Base-by-base conservation (phyloP, 1,284 basidiomycete genomes). In the Chiua sp. region DNA sequence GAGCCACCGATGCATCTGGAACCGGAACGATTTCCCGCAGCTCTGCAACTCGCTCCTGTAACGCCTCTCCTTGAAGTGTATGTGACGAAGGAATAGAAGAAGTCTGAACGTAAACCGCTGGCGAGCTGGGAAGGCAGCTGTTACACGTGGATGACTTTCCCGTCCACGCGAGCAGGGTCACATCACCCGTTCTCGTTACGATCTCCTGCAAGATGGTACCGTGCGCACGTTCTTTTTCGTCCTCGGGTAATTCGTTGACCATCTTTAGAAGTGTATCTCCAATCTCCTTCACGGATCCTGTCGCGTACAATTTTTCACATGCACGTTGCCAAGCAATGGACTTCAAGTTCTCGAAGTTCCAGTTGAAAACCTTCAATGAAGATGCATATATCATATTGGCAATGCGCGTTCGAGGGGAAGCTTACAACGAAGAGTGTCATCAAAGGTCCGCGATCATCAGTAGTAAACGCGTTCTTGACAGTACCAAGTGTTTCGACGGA, bases 101-200 rank as follows among this genome's bases (percentile, higher is more conserved):
- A 51, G 1, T 53, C n/a, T 22, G 42, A 13, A 4, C 3, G 6
- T 44, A 44, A 44, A 44, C 42, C 3, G 10, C 42, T 22, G 42
- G 42, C 42, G 42, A 44, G 20, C 44, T 26, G 2, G 63, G 63
- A 1, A 64, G n/a, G 15, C 15, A 59, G 48, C 60, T 69, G 23
- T 67, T 54, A 26, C 63, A 67, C 12, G 33, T 39, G 3, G 65
- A 69, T 23, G 68, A 20, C 7, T 53, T 33, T 32, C 68, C 65
- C 3, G 42, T 3, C 65, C 68, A 69, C 51, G 65, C 65, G 10
- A 67, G 56, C 8, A 67, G 56, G 4, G 58, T 59, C 5, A 33
- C 46, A 4, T 56, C 65, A 16, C 42, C 35, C 20, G 49, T 37
- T 5, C 61, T 55, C 20, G 53, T 37, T 16, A 68, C 37, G 5